Conservation (phyloP, 441 rosid genomes). For the Adansonia rubrostipa region DNA sequence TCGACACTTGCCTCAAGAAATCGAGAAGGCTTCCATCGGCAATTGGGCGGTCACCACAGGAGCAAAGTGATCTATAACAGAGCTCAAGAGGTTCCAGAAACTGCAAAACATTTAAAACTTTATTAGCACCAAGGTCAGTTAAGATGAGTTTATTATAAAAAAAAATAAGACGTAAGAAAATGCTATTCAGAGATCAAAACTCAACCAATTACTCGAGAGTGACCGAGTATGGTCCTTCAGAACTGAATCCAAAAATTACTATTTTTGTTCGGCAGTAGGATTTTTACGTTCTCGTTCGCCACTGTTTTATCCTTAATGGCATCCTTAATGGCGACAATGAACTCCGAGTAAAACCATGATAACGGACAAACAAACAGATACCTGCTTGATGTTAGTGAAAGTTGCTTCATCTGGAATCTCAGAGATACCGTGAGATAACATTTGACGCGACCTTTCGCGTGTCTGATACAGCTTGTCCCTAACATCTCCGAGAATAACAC, state of each 20-base stretch:
- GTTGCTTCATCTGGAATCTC: slow-evolving; percentile 88
- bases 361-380: slow-evolving; percentile 13
- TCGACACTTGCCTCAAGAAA: slow-evolving; percentile 93
- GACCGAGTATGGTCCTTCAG: background rate
- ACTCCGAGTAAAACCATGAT: background rate
- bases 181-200: slow-evolving; percentile 3
- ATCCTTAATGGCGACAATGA: background rate
- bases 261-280: background rate
- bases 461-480: slow-evolving; percentile 86
- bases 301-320: background rate
- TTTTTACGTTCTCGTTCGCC: background rate
- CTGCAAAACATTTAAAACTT: slow-evolving; percentile 37
- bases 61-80: slow-evolving; percentile 82
- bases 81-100: slow-evolving; percentile 95
- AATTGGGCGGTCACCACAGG: slow-evolving; percentile 87
- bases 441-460: slow-evolving; percentile 85
- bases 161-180: background rate
- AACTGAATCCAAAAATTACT: background rate
- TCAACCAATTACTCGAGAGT: background rate
- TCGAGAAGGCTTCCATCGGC: slow-evolving; percentile 98
- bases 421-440: slow-evolving; percentile 66
- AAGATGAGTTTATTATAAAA: background rate
- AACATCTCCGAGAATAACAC: slow-evolving; percentile 89
- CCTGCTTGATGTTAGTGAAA: slow-evolving; percentile 77
- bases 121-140: slow-evolving; percentile 8